A percentile compares a stretch with the other conserved stretches of the same genome.
phyloP scores from a whole-genome alignment of 495 filamentous ascomycete species.

The Penicillium arizonense region DNA sequence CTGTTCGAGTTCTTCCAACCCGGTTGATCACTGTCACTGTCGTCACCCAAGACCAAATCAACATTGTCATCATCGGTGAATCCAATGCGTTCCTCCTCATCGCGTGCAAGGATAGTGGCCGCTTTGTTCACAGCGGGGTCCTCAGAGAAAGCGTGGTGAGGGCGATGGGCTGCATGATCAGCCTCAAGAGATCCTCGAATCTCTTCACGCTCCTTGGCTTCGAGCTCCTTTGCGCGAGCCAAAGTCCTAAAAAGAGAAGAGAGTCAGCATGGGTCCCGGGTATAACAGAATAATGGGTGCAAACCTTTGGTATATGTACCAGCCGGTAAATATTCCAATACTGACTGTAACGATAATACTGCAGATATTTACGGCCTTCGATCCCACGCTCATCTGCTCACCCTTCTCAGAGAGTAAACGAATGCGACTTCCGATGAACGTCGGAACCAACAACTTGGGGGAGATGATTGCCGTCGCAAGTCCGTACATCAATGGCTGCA shows the following conservation, averaged over 20 bases:
- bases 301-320: slow-evolving; percentile 77
- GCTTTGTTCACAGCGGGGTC: slow-evolving; percentile 44
- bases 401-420: slow-evolving; percentile 64
- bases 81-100: slow-evolving; percentile 50
- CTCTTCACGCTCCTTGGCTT: slow-evolving; percentile 69
- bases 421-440: slow-evolving; percentile 83
- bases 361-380: slow-evolving; percentile 71
- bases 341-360: slow-evolving; percentile 71
- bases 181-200: slow-evolving; percentile 39
- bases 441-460: slow-evolving; percentile 86
- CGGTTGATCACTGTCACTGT: slow-evolving; percentile 30
- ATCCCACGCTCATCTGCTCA: slow-evolving; percentile 52
- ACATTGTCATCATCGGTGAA: slow-evolving; percentile 46
- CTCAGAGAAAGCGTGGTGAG: slow-evolving; percentile 43
- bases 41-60: slow-evolving; percentile 41
- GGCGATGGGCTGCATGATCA: slow-evolving; percentile 40
- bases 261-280: slow-evolving; percentile 1
- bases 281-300: background rate
- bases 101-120: slow-evolving; percentile 42
- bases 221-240: slow-evolving; percentile 78
- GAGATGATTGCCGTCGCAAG: slow-evolving; percentile 73
- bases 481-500: slow-evolving; percentile 71
- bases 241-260: slow-evolving; percentile 56
- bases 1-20: slow-evolving; percentile 22
- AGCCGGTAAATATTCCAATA: slow-evolving; percentile 73